phyloP scores from a whole-genome alignment of 495 filamentous ascomycete species.

The Aspergillus indologenus region DNA sequence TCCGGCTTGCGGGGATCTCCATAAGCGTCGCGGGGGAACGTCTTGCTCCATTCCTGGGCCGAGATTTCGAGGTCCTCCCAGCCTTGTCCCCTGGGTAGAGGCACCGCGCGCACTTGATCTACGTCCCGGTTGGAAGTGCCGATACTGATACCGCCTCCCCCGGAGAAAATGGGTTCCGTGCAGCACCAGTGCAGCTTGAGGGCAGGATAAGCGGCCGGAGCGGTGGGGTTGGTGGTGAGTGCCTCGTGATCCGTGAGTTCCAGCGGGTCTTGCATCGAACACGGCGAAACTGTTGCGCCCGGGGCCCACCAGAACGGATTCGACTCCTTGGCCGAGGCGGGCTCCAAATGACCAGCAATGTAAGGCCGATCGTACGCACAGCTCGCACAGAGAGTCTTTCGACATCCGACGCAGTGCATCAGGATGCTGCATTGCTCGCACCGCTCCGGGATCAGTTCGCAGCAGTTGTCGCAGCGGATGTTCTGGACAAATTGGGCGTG shows the following conservation, averaged over 20 bases:
- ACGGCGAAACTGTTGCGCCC: constrained; percentile 50
- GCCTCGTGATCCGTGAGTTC: constrained; percentile 28
- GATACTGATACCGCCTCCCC: constrained; percentile 59
- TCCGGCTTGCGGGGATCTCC: constrained; percentile 42
- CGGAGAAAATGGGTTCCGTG: constrained; percentile 59
- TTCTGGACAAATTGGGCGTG: constrained; percentile 52
- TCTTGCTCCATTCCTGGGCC: constrained; percentile 43
- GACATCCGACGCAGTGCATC: constrained; percentile 63
- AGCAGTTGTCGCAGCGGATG: constrained; percentile 54
- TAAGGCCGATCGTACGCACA: constrained; percentile 58
- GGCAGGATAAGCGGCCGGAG: constrained; percentile 35
- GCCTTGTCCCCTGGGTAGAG: constrained; percentile 50
- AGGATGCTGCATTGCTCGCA: constrained; percentile 62
- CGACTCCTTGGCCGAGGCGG: constrained; percentile 15
- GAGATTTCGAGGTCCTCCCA: constrained; percentile 56
- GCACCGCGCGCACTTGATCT: constrained; percentile 55
- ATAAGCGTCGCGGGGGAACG: constrained; percentile 44
- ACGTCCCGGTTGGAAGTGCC: constrained; percentile 50
- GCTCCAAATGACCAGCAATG: constrained; percentile 29
- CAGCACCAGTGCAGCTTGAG: constrained; percentile 61
- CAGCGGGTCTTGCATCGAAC: constrained; percentile 53
- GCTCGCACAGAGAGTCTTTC: constrained; percentile 59
- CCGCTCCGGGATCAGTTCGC: constrained; percentile 50
- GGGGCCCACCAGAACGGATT: constrained; percentile 58
- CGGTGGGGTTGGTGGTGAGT: constrained; percentile 20